These are phyloP conservation scores for Guadua angustifolia DNA, from an alignment of 176 grass and related monocot species.

Conservation along the genomic window DNA sequence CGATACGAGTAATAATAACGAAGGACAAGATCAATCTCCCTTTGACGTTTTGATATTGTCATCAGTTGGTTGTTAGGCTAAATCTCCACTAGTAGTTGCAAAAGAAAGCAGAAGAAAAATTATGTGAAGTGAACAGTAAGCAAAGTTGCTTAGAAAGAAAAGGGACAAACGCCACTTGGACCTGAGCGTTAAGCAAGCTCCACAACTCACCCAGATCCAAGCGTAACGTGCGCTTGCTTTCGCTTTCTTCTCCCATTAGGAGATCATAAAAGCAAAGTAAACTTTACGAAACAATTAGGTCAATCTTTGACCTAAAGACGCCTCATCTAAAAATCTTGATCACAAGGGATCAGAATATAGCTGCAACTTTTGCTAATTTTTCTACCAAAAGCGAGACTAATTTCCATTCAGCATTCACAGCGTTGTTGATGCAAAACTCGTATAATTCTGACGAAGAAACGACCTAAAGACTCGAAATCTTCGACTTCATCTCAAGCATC, in stretches of 20 bases:
- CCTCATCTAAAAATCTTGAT: constrained; percentile 1
- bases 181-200: constrained; percentile 46
- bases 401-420: neutral
- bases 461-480: constrained; percentile 21
- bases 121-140: constrained; percentile 51
- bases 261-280: constrained; percentile 49
- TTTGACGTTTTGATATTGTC: neutral
- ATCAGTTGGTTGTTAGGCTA: constrained; percentile 34
- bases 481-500: neutral
- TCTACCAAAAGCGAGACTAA: neutral
- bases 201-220: constrained; percentile 50
- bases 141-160: constrained; percentile 38
- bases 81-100: constrained; percentile 17
- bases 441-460: neutral
- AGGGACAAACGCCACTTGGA: constrained; percentile 31
- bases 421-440: neutral
- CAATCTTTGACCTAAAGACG: constrained; percentile 1
- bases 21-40: neutral
- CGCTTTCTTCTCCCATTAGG: constrained; percentile 26
- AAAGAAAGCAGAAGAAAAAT: constrained; percentile 22
- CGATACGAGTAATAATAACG: neutral
- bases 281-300: neutral
- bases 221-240: constrained; percentile 28
- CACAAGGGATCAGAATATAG: neutral
- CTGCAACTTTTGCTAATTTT: neutral